Conservation (phyloP, 2,329 filamentous ascomycete species). For the Tolypocladium ovalisporum region DNA sequence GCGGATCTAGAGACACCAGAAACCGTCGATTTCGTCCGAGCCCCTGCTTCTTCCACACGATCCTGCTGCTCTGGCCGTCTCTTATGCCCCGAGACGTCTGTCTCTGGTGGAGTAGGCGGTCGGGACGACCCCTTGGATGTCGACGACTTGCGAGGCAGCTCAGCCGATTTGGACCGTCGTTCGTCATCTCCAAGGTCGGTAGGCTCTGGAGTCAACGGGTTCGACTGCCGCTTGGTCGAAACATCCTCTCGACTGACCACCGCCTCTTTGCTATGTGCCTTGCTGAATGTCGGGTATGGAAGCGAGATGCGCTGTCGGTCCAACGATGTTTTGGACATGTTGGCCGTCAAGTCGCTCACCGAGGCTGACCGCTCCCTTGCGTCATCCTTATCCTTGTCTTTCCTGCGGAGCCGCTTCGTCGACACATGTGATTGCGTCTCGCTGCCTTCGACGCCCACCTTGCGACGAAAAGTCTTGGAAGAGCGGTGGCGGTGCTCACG, state of each 20-base stretch:
- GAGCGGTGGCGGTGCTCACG: constrained; percentile 26
- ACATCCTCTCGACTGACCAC: constrained; percentile 53
- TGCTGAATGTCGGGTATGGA: constrained; percentile 77
- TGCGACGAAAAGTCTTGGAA: constrained; percentile 29
- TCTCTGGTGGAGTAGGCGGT: constrained; percentile 54
- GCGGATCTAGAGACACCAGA: constrained; percentile 32
- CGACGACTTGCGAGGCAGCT: constrained; percentile 26
- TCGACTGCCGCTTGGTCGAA: constrained; percentile 15
- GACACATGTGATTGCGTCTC: constrained; percentile 28
- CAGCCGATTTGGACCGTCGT: constrained; percentile 35
- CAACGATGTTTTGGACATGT: constrained; percentile 26
- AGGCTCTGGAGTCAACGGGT: constrained; percentile 57
- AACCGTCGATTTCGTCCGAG: constrained; percentile 31
- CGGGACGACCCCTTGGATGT: constrained; percentile 31
- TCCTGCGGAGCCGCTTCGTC: constrained; percentile 19
- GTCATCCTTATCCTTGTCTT: constrained; percentile 22
- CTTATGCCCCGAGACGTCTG: constrained; percentile 41
- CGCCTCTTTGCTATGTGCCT: constrained; percentile 82
- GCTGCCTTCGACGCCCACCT: constrained; percentile 26
- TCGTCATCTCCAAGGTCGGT: constrained; percentile 48
- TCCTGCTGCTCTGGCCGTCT: constrained; percentile 24
- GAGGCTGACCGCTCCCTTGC: constrained; percentile 18
- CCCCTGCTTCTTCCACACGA: constrained; percentile 5
- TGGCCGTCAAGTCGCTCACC: constrained; percentile 39
- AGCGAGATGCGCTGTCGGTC: constrained; percentile 39